Conservation (phyloP, 805 yeast species). For the Clavispora santaluciae region DNA sequence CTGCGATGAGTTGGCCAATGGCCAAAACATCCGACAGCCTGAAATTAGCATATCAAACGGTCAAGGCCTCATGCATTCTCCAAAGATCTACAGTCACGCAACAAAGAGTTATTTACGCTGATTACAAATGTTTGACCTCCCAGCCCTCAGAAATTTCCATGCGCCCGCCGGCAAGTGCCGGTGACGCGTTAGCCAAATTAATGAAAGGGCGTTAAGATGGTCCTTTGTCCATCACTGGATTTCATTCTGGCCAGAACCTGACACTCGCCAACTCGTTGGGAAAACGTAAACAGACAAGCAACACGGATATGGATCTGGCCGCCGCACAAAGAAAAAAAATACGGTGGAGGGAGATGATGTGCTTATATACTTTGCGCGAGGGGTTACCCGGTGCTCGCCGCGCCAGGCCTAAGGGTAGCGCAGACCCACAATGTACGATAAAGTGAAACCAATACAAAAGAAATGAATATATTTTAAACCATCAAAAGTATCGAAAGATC, state of each 20-base stretch:
- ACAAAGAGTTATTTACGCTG: neutral
- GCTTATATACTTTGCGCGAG: constrained; percentile 7
- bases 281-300: constrained; percentile 45
- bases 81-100: too few relatives aligned
- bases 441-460: too few relatives aligned
- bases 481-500: too few relatives aligned
- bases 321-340: constrained; percentile 41
- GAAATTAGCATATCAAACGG: too few relatives aligned
- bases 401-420: neutral
- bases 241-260: constrained; percentile 46
- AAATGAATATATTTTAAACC: too few relatives aligned
- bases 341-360: neutral
- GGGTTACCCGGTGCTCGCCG: constrained; percentile 12
- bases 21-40: too few relatives aligned
- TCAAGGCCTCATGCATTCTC: too few relatives aligned
- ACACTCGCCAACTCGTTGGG: constrained; percentile 48
- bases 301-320: constrained; percentile 50
- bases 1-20: too few relatives aligned
- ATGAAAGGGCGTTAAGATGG: constrained; percentile 45
- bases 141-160: constrained; percentile 40
- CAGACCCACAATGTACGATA: too few relatives aligned
- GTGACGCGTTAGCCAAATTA: constrained; percentile 17
- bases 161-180: constrained; percentile 16
- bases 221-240: constrained; percentile 35
- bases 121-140: constrained; percentile 36